These are phyloP conservation scores for Malus domestica DNA, from an alignment of 306 rosid genomes.

Conservation along the genomic window DNA sequence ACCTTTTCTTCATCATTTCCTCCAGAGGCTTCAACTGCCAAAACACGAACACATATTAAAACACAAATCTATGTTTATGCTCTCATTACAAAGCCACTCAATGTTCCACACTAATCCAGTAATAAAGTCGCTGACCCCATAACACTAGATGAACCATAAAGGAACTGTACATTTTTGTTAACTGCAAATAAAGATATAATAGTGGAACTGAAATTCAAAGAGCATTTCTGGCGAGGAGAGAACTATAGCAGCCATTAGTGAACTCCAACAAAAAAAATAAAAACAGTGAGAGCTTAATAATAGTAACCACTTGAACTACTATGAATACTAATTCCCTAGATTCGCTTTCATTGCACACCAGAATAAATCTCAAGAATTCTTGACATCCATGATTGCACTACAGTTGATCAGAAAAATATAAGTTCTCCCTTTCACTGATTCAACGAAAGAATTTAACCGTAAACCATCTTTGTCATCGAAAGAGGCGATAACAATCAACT, in stretches of 20 bases:
- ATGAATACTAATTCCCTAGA: too few species aligned
- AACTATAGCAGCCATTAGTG: neutral
- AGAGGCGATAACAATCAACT: neutral
- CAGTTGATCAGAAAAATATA: neutral
- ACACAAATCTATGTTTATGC: neutral
- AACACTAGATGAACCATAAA: neutral
- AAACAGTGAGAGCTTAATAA: neutral
- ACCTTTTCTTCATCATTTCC: constrained; percentile 36
- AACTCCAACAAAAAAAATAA: neutral
- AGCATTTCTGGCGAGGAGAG: neutral
- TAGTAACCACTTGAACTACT: neutral
- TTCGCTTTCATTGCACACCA: too few species aligned
- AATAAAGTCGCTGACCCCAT: neutral
- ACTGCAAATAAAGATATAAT: neutral
- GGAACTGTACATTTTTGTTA: neutral
- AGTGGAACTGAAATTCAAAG: neutral
- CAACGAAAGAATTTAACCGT: neutral
- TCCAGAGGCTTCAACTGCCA: constrained; percentile 30
- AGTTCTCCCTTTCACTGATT: neutral
- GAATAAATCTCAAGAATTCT: neutral
- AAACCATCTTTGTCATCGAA: neutral
- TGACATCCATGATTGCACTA: neutral
- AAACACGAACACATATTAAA: neutral
- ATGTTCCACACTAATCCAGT: neutral
- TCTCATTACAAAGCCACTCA: neutral